Evolutionary conservation across 1,139 yeast genomes (phyloP), one percentile per base, ranked within the genome.

Genomic region (Lodderomyces pseudojiufengensis): DNA sequence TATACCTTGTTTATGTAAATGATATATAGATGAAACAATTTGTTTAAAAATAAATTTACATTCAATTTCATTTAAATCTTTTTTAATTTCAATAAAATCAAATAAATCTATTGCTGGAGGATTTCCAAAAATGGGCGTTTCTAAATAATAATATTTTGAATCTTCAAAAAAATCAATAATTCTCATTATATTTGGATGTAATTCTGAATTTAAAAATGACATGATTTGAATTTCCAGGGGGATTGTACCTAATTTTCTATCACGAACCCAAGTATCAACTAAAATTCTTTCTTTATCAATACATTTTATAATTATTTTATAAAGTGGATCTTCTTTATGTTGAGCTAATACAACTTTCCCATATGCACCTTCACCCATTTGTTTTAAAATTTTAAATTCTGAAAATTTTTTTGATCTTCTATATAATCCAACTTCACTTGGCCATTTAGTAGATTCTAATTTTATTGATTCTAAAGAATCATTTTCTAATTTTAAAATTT

Each of bases 241-340:
- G 23, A 92, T 84, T 0, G 96, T 90, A 4, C 98, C 98, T 29
- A 90, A 65, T 44, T 76, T 76, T 15, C 96, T 74, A 57, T 92
- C 97, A 39, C 97, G 70, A 2, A 88, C 95, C 98, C 98, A 92
- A 0, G 97, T 87, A 57, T 92, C 98, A 7, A 92, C 97, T 51
- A 92, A 66, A 48, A 92, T 92, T 38, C 95, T 76, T 48, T 88
- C 95, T 53, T 92, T 92, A 52, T 86, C 85, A 32, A 92, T 92
- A 49, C 95, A 80, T 57, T 92, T 92, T 45, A 92, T 75, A 10
- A 90, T 88, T 26, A 88, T 80, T 42, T 72, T 76, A 52, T 85
- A 82, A 9, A 61, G 60, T 0, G 76, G 73, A 44, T 80, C 88
- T 16, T 71, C 68, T 32, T 73, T 76, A 51, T 84, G 85, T 52